A percentile compares a stretch with the other conserved stretches of the same genome.
These are phyloP conservation scores for Xylaria sp. DNA, from an alignment of 2,329 filamentous ascomycete genomes.

Conservation along the genomic window DNA sequence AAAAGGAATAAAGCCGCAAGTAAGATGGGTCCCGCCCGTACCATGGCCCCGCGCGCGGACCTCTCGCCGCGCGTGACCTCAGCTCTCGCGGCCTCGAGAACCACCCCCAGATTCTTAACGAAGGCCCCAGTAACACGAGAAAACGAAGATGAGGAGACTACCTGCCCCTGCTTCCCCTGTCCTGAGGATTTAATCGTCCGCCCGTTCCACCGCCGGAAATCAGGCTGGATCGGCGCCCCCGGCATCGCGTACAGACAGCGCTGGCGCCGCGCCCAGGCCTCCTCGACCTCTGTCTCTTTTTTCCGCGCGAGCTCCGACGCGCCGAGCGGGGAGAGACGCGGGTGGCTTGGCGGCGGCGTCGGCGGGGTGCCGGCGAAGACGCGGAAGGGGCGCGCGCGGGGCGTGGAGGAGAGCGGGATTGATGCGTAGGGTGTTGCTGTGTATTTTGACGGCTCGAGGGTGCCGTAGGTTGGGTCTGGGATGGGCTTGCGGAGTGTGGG, in stretches of 20 bases:
- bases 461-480: not conserved
- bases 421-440: not conserved
- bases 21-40: not conserved
- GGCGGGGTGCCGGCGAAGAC: constrained; percentile 8
- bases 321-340: not conserved
- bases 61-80: not conserved
- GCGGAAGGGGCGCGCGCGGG: constrained; percentile 11
- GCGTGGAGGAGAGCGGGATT: not conserved
- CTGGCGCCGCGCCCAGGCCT: constrained; percentile 10
- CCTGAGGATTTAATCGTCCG: not conserved
- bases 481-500: not conserved
- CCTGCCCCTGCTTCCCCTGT: not conserved
- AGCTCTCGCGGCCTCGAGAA: not conserved
- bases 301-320: not conserved
- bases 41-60: not conserved
- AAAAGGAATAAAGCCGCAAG: not conserved
- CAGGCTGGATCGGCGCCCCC: not conserved
- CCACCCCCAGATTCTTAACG: too few relatives aligned
- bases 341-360: not conserved
- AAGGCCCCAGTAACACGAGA: not conserved
- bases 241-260: not conserved
- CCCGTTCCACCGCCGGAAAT: not conserved
- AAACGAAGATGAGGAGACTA: not conserved
- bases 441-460: too few relatives aligned
- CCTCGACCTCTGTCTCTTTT: not conserved